Evolutionary conservation across 1,139 yeast genomes (phyloP).

Genomic region (Lodderomyces beijingensis): DNA sequence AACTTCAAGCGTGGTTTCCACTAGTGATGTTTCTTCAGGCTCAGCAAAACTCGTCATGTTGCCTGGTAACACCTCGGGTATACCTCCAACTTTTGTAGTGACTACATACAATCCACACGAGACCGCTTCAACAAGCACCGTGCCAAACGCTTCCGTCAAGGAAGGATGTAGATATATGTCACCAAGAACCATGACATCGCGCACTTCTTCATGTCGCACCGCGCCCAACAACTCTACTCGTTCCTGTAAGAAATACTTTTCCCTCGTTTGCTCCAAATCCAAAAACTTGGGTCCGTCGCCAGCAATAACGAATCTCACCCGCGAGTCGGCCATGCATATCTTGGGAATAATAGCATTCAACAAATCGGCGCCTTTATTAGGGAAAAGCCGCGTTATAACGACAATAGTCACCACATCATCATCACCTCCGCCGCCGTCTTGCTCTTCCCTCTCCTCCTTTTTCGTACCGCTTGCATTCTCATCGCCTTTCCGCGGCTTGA

Average conservation of each 20-base stretch:
- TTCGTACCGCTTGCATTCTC: not conserved
- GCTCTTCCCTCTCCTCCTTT: not conserved
- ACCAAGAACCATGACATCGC: conserved; percentile 90
- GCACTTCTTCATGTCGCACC: conserved; percentile 85
- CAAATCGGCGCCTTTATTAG: conserved; percentile 95
- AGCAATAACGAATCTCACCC: conserved; percentile 79
- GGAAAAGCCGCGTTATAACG: conserved; percentile 84
- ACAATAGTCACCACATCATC: conserved; percentile 62
- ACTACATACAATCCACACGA: conserved; percentile 93
- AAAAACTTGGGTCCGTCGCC: conserved; percentile 97
- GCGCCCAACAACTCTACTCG: conserved; percentile 84
- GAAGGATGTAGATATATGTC: conserved; percentile 94
- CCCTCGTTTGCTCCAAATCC: conserved; percentile 94
- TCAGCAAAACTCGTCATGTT: conserved; percentile 93
- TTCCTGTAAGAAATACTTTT: conserved; percentile 78
- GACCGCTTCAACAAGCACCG: conserved; percentile 96
- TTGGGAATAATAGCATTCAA: conserved; percentile 82
- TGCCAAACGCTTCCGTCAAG: conserved; percentile 96
- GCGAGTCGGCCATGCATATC: conserved; percentile 60
- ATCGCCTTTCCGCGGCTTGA: conserved; percentile 21
- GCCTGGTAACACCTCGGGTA: conserved; percentile 90
- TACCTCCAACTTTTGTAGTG: conserved; percentile 95
- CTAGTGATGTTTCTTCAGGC: conserved; percentile 76
- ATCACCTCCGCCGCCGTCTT: conserved; percentile 10
- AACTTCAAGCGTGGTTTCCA: conserved; percentile 64